Conservation (phyloP, 805 yeast genomes). For the Wickerhamiella alocasiicola region DNA sequence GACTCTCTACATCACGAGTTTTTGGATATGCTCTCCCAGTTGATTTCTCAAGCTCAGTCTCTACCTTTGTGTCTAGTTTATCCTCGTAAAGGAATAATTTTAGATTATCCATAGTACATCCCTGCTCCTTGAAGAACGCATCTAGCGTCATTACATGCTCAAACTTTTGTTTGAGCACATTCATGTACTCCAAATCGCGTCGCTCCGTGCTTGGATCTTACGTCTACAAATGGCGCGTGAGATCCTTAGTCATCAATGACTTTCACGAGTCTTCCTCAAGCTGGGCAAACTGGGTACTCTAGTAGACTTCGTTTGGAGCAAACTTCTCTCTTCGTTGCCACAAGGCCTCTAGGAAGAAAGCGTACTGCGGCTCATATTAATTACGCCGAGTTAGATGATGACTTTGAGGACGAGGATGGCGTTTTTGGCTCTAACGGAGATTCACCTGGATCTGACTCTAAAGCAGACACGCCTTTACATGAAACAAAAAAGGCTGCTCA, state of each 20-base stretch:
- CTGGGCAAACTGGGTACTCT: conserved; percentile 60
- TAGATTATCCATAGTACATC: too few relatives aligned
- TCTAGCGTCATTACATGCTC: background rate
- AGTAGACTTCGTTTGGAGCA: conserved; percentile 62
- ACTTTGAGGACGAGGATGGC: conserved; percentile 38
- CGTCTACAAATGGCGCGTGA: too few relatives aligned
- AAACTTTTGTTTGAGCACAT: background rate
- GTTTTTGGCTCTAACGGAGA: conserved; percentile 9
- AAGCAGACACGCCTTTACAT: conserved; percentile 17
- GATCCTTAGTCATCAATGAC: background rate
- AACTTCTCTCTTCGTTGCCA: conserved; percentile 59
- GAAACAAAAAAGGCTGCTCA: conserved; percentile 32
- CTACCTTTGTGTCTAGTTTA: too few relatives aligned
- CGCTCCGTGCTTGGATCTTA: background rate
- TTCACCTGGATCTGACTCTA: conserved; percentile 18
- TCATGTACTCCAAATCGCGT: background rate
- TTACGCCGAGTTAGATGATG: conserved; percentile 73
- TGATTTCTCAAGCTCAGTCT: too few relatives aligned
- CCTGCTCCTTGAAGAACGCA: background rate
- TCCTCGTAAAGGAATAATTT: too few relatives aligned
- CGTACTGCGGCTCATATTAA: conserved; percentile 46
- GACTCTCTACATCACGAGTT: too few relatives aligned
- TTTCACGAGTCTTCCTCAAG: conserved; percentile 46
- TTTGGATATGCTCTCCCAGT: too few relatives aligned
- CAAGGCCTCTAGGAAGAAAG: conserved; percentile 64